phyloP scores from a whole-genome alignment of 2,329 filamentous ascomycete genomes.

The Huntiella abstrusa region DNA sequence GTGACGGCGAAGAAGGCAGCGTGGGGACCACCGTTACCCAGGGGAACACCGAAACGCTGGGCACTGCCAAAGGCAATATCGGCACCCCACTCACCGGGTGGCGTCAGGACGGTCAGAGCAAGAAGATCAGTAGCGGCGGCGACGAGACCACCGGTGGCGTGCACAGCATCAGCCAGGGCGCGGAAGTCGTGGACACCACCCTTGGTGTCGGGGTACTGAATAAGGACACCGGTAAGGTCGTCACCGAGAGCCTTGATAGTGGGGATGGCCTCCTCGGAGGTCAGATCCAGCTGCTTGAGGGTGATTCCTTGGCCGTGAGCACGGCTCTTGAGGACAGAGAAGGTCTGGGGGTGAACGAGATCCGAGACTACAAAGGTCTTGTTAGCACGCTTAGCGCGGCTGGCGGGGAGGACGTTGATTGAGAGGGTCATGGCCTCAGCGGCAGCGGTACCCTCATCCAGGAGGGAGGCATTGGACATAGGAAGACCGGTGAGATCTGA shows the following conservation, averaged over 20 bases:
- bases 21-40: conserved; percentile 87
- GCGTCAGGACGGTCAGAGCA: conserved; percentile 69
- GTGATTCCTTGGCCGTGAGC: conserved; percentile 83
- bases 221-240: conserved; percentile 71
- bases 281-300: conserved; percentile 53
- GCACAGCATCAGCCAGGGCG: conserved; percentile 54
- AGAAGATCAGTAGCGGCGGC: conserved; percentile 79
- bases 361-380: conserved; percentile 76
- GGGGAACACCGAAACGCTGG: conserved; percentile 77
- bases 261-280: conserved; percentile 39
- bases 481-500: conserved; percentile 71
- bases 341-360: conserved; percentile 67
- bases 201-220: conserved; percentile 86
- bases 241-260: conserved; percentile 57
- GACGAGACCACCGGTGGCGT: conserved; percentile 60
- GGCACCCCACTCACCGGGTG: conserved; percentile 84
- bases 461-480: conserved; percentile 75
- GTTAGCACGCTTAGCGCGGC: conserved; percentile 52
- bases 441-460: conserved; percentile 83
- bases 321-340: conserved; percentile 65
- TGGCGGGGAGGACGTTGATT: conserved; percentile 34
- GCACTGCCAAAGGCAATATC: conserved; percentile 90
- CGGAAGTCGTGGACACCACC: conserved; percentile 64
- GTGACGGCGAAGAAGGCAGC: conserved; percentile 88
- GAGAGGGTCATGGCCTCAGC: conserved; percentile 94